Evolutionary conservation across 2,329 filamentous ascomycete genomes (phyloP).

Genomic region (Neoscytalidium dimidiatum): DNA sequence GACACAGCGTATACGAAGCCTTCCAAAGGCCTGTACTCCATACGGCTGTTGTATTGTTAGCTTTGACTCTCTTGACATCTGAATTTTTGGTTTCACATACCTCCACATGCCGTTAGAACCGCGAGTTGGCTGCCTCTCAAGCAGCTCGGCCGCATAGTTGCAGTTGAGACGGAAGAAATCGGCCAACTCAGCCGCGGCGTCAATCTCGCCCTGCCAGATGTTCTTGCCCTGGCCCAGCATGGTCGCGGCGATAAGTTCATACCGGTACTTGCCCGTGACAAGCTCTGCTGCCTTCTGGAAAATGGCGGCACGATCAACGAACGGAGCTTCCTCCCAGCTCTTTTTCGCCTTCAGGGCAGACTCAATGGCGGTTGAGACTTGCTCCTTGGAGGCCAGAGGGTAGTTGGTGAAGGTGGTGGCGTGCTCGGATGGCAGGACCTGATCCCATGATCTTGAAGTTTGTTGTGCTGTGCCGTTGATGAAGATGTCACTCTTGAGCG

Average conservation of each 20-base stretch:
- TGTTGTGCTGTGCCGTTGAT: constrained; percentile 31
- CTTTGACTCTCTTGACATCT: constrained; percentile 25
- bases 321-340: constrained; percentile 84
- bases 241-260: constrained; percentile 93
- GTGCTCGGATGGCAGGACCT: constrained; percentile 52
- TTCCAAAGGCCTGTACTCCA: constrained; percentile 88
- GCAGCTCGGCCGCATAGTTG: constrained; percentile 87
- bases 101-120: constrained; percentile 79
- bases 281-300: constrained; percentile 96
- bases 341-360: constrained; percentile 80
- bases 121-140: constrained; percentile 81
- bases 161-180: constrained; percentile 96
- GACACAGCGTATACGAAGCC: constrained; percentile 96
- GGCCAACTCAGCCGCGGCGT: constrained; percentile 85
- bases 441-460: constrained; percentile 28
- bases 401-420: constrained; percentile 75
- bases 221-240: constrained; percentile 98
- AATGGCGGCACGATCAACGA: constrained; percentile 85
- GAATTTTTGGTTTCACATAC: constrained; percentile 48
- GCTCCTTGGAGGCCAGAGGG: constrained; percentile 73
- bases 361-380: constrained; percentile 79
- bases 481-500: constrained; percentile 30
- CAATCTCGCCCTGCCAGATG: constrained; percentile 97
- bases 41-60: constrained; percentile 50
- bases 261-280: constrained; percentile 87